Conservation (phyloP, 2,329 filamentous ascomycete species). For the Aspergillus spinulosporus region DNA sequence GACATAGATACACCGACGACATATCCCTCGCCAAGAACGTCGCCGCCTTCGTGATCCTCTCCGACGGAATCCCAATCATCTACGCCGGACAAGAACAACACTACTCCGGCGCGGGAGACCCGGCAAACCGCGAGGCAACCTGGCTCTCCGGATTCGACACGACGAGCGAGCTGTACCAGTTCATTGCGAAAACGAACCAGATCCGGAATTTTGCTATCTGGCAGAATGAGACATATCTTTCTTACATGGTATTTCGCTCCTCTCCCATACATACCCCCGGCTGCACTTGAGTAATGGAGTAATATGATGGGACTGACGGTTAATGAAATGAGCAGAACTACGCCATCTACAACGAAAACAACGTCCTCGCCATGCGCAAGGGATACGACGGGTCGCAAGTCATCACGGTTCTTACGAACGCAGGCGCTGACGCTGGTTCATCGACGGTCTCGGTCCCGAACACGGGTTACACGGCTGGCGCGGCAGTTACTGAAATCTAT, state of each 20-base stretch:
- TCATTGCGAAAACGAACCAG: conserved; percentile 51
- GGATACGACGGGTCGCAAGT: conserved; percentile 43
- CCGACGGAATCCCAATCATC: conserved; percentile 63
- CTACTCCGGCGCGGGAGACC: conserved; percentile 53
- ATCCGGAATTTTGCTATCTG: conserved; percentile 50
- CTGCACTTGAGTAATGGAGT: not conserved
- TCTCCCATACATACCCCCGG: not conserved
- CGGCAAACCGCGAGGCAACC: conserved; percentile 57
- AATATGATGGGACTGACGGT: not conserved
- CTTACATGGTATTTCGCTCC: conserved; percentile 31
- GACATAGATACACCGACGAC: conserved; percentile 32
- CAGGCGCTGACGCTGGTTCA: conserved; percentile 34
- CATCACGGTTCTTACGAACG: conserved; percentile 47
- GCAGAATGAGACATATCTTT: conserved; percentile 42
- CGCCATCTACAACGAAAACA: conserved; percentile 47
- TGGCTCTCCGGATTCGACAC: conserved; percentile 57
- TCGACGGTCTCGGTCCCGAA: conserved; percentile 29
- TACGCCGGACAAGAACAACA: conserved; percentile 70
- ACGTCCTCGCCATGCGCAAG: conserved; percentile 49
- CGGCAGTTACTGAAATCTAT: conserved; percentile 29
- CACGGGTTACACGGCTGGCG: conserved; percentile 29
- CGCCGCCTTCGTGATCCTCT: conserved; percentile 60
- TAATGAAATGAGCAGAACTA: conserved; percentile 29
- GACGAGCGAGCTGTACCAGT: conserved; percentile 50
- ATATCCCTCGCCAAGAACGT: conserved; percentile 59